These are phyloP conservation scores for Aspergillus steynii DNA, from an alignment of 495 filamentous ascomycete genomes.

Conservation along the genomic window DNA sequence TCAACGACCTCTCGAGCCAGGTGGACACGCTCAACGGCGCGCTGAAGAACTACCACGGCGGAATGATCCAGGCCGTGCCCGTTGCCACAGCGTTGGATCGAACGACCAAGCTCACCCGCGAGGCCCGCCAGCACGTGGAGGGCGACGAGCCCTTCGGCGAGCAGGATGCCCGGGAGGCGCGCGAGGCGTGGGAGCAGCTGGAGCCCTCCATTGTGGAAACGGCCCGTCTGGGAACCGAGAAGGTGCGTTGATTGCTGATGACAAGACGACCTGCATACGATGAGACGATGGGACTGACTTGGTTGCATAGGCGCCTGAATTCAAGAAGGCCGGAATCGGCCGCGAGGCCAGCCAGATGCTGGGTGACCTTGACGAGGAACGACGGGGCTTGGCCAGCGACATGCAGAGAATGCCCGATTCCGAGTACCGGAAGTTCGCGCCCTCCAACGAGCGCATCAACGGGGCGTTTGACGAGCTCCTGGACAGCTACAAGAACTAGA, in stretches of 20 bases:
- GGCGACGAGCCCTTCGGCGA: not conserved
- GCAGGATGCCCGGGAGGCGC: not conserved
- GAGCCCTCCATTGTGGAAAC: not conserved
- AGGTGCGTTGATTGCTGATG: not conserved
- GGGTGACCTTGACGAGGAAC: not conserved
- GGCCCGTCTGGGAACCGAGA: not conserved
- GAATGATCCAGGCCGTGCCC: not conserved
- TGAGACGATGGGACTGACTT: not conserved
- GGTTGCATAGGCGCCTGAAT: not conserved
- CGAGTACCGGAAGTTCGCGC: not conserved
- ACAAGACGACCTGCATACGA: no score
- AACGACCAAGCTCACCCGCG: not conserved
- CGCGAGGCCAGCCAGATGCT: not conserved
- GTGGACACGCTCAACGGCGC: not conserved
- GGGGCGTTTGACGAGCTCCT: not conserved
- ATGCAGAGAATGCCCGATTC: not conserved
- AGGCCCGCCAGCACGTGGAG: not conserved
- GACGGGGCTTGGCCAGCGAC: not conserved
- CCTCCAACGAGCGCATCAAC: not conserved
- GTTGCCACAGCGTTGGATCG: not conserved
- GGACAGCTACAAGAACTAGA: not conserved
- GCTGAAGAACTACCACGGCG: not conserved
- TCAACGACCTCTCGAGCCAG: not conserved
- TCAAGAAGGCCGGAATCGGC: not conserved
- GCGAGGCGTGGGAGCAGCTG: not conserved